Evolutionary conservation across 2,329 filamentous ascomycete species (phyloP).

Genomic region (Pseudogymnoascus sp.): DNA sequence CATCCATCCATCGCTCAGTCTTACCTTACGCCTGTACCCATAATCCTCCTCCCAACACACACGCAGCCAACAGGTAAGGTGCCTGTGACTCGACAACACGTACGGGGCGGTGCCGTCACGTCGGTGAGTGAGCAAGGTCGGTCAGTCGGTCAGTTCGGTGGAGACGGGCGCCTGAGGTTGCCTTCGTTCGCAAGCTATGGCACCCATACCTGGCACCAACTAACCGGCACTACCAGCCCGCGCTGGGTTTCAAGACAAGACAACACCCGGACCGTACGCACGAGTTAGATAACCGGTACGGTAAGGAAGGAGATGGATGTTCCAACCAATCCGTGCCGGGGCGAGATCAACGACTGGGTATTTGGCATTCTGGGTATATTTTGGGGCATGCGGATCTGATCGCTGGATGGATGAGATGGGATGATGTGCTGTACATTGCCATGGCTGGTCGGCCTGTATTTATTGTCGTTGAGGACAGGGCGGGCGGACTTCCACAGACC

Average conservation of each 20-base stretch:
- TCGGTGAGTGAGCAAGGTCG: background rate
- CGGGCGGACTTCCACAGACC: background rate
- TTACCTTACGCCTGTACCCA: background rate
- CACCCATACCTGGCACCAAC: background rate
- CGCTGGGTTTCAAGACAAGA: slow-evolving; percentile 1
- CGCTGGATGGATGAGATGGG: background rate
- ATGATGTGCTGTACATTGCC: background rate
- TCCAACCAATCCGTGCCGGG: background rate
- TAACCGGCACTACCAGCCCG: background rate
- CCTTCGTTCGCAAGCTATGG: background rate
- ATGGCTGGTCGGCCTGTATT: background rate
- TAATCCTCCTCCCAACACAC: background rate
- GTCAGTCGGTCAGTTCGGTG: background rate
- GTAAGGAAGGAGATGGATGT: too few relatives aligned
- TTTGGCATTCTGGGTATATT: background rate
- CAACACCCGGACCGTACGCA: background rate
- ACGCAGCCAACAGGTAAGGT: background rate
- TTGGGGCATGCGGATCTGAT: background rate
- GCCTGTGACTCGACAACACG: background rate
- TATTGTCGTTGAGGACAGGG: background rate
- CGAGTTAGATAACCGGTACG: background rate
- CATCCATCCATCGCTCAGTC: background rate
- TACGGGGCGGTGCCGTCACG: background rate
- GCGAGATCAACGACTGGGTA: background rate
- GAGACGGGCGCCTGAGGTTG: background rate